phyloP scores from a whole-genome alignment of 2,329 filamentous ascomycete species.

The Drechmeria coniospora region DNA sequence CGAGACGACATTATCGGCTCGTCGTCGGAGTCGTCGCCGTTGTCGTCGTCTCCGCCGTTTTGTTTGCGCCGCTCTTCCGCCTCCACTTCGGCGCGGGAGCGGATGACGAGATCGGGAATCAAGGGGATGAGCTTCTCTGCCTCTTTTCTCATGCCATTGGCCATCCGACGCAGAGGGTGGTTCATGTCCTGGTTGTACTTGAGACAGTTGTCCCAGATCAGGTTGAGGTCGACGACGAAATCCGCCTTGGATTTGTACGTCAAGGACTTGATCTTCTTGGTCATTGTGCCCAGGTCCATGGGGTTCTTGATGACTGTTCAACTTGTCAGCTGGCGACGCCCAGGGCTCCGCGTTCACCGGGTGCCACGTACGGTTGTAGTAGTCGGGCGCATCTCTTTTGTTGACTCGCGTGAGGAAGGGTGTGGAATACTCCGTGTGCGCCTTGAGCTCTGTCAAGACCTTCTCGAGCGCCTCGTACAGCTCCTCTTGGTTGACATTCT shows the following conservation, averaged over 20 bases:
- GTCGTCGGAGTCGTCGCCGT: constrained; percentile 83
- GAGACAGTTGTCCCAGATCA: constrained; percentile 95
- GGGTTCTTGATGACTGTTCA: constrained; percentile 74
- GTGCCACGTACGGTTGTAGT: constrained; percentile 60
- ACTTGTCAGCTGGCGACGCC: constrained; percentile 8
- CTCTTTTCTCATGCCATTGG: constrained; percentile 91
- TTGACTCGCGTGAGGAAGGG: constrained; percentile 89
- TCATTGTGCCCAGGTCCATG: constrained; percentile 97
- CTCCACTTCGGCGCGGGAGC: constrained; percentile 87
- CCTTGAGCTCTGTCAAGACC: constrained; percentile 91
- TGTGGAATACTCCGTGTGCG: constrained; percentile 93
- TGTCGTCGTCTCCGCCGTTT: constrained; percentile 70
- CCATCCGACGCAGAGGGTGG: constrained; percentile 81
- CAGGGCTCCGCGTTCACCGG: constrained; percentile 1
- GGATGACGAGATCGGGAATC: constrained; percentile 83
- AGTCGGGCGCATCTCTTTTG: constrained; percentile 93
- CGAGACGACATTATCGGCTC: constrained; percentile 97
- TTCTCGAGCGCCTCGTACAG: constrained; percentile 94
- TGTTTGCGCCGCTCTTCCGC: constrained; percentile 73
- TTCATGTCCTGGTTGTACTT: constrained; percentile 86
- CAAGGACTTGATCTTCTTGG: constrained; percentile 80
- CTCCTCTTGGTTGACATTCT: constrained; percentile 94
- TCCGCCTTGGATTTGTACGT: constrained; percentile 82
- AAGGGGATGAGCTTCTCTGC: constrained; percentile 91
- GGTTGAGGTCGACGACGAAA: constrained; percentile 81